Conservation (phyloP, 371 early-diverging fungal genomes). For the Lichtheimia hyalospora region DNA sequence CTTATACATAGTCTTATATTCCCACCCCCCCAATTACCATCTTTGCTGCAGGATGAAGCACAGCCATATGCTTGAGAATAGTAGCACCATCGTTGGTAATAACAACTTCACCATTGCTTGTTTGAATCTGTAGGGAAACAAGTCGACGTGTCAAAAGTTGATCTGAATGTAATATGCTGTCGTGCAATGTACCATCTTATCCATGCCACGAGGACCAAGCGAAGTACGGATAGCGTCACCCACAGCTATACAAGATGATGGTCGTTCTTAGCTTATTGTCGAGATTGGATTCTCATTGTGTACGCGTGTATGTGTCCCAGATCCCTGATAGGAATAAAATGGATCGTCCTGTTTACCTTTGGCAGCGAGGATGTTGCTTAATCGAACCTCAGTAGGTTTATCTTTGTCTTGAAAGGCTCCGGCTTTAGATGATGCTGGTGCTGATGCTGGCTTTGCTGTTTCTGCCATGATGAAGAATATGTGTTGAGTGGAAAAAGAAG, state of each 20-base stretch:
- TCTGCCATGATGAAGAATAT: constrained; percentile 19
- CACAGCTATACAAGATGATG: constrained; percentile 69
- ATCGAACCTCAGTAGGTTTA: constrained; percentile 94
- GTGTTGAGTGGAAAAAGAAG: neutral
- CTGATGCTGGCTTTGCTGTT: constrained; percentile 22
- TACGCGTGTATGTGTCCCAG: no score
- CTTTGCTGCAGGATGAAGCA: constrained; percentile 97
- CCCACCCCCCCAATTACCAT: constrained; percentile 69
- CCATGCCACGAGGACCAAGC: constrained; percentile 99
- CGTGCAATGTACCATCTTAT: constrained; percentile 88
- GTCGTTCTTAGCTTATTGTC: no score
- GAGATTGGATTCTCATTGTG: no score
- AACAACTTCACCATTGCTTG: constrained; percentile 89
- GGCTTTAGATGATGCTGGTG: neutral
- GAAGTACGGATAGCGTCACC: constrained; percentile 98
- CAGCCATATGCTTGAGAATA: constrained; percentile 98
- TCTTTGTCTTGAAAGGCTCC: constrained; percentile 87
- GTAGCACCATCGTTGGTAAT: constrained; percentile 99
- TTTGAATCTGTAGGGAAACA: constrained; percentile 76
- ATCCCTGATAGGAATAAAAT: no score
- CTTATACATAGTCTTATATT: neutral
- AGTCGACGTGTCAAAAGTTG: neutral
- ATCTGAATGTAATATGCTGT: no score
- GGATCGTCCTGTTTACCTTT: constrained; percentile 70
- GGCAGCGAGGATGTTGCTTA: constrained; percentile 94